These are phyloP conservation scores for Panus rudis DNA, from an alignment of 768 basidiomycete genomes.

Conservation along the genomic window DNA sequence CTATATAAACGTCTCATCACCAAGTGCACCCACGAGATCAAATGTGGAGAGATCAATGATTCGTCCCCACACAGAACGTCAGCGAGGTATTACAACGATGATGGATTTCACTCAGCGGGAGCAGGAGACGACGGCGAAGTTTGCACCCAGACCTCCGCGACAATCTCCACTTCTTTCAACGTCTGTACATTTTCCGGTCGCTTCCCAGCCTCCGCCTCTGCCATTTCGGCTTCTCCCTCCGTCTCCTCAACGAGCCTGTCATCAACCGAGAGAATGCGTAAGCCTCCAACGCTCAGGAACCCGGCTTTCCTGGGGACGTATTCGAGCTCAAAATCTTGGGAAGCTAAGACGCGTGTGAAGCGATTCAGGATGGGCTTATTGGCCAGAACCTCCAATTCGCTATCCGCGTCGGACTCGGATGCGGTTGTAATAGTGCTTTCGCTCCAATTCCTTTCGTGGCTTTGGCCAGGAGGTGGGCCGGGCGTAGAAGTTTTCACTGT, in stretches of 20 bases:
- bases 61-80: no score
- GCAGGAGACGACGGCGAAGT: no score
- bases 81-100: no score
- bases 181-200: conserved; percentile 30
- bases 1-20: no score
- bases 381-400: conserved; percentile 11
- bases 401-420: conserved; percentile 18
- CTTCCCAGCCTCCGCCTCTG: conserved; percentile 16
- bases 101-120: no score
- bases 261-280: conserved; percentile 60
- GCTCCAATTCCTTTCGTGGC: conserved; percentile 15
- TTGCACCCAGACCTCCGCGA: conserved; percentile 66
- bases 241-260: conserved; percentile 40
- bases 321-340: conserved; percentile 55
- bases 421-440: conserved; percentile 10
- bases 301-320: conserved; percentile 56
- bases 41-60: no score
- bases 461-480: no score
- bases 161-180: conserved; percentile 64
- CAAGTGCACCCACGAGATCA: no score
- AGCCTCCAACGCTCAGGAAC: conserved; percentile 58
- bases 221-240: conserved; percentile 15
- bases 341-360: conserved; percentile 28
- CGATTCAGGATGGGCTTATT: conserved; percentile 2
- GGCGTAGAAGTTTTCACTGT: no score